These are phyloP conservation scores for Cryptosporidium andersoni DNA, from an alignment of 169 alveolate species.

Conservation along the genomic window DNA sequence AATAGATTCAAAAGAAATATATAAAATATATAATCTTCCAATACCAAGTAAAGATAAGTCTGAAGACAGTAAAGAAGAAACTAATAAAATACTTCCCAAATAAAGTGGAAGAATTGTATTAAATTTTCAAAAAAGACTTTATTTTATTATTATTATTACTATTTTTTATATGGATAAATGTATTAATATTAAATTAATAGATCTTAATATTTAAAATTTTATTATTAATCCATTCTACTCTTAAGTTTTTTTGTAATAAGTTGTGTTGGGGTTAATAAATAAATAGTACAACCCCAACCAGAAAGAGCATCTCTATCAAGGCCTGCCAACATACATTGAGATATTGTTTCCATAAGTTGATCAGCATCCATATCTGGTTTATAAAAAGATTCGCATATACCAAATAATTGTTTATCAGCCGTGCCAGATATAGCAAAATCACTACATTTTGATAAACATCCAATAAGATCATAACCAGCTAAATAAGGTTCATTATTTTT, in stretches of 20 bases:
- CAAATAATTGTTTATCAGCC: constrained; percentile 93
- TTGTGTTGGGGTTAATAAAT: constrained; percentile 81
- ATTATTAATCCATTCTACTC: constrained; percentile 86
- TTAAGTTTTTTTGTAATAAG: constrained; percentile 83
- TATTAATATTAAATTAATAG: neutral
- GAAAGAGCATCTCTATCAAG: constrained; percentile 94
- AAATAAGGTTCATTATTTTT: constrained; percentile 84
- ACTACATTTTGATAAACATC: constrained; percentile 84
- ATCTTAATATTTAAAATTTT: neutral
- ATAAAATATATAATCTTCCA: constrained; percentile 49
- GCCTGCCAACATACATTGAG: constrained; percentile 94
- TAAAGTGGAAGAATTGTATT: neutral
- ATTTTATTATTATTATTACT: neutral
- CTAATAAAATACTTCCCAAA: constrained; percentile 35
- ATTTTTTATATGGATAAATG: neutral
- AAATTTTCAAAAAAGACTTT: neutral
- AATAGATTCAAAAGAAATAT: constrained; percentile 63
- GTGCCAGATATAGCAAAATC: constrained; percentile 95
- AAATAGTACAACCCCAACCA: constrained; percentile 92
- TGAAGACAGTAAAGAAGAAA: constrained; percentile 15
- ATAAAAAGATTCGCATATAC: constrained; percentile 95
- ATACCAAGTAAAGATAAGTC: constrained; percentile 25
- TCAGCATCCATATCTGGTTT: constrained; percentile 91
- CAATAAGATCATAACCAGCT: constrained; percentile 90
- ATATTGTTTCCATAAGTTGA: constrained; percentile 90